Evolutionary conservation across 169 alveolate species (phyloP).

Genomic region (Eimeria maxima): DNA sequence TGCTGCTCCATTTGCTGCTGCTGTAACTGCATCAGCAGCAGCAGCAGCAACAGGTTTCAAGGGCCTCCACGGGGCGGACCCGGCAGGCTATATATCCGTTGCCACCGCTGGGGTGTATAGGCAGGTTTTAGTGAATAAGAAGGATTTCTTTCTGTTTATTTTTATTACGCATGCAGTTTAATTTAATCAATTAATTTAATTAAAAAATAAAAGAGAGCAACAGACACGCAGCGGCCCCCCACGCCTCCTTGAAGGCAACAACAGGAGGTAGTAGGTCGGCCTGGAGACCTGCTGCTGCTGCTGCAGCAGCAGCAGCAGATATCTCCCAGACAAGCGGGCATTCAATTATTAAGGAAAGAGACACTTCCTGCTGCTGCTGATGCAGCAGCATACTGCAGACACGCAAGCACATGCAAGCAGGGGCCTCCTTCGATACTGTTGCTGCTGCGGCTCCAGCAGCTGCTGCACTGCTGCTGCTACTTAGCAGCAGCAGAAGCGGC

Average conservation of each 20-base stretch:
- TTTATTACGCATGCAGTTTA: neutral
- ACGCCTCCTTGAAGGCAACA: neutral
- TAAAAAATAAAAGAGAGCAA: neutral
- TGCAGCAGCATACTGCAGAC: constrained; percentile 1
- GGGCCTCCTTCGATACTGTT: constrained; percentile 13
- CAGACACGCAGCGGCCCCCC: neutral
- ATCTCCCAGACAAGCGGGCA: too few species aligned
- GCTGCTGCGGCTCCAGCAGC: constrained; percentile 47
- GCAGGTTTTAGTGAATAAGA: neutral
- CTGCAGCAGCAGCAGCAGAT: constrained; percentile 2
- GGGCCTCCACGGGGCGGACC: too few species aligned
- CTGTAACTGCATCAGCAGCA: neutral
- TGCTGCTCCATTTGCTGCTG: neutral
- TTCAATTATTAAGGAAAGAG: too few species aligned
- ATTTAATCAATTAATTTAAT: neutral
- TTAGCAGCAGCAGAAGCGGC: neutral
- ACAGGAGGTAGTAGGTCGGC: neutral
- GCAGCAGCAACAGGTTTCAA: neutral
- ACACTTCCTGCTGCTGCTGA: neutral
- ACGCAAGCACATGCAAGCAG: neutral
- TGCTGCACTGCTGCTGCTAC: constrained; percentile 4
- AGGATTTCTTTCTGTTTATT: too few species aligned
- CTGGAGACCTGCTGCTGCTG: neutral
- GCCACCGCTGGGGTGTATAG: constrained; percentile 12
- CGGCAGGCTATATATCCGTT: too few species aligned